These are phyloP conservation scores for Spergularia marina DNA, from an alignment of 148 eudicot genomes.

Conservation along the genomic window DNA sequence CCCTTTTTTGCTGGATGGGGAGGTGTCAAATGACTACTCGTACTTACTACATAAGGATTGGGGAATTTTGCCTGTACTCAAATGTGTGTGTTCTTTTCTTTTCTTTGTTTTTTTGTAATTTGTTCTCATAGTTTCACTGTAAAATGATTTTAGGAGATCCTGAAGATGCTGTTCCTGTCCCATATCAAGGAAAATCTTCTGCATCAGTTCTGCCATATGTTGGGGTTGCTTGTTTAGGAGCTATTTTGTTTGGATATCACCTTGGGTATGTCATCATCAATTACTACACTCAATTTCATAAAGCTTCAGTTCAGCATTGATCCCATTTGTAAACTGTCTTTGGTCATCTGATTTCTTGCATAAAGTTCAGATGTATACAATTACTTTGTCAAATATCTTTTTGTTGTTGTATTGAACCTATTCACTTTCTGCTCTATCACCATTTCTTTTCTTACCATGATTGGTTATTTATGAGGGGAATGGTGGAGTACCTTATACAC, in stretches of 20 bases:
- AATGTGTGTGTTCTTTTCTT: too few relatives aligned
- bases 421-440: background rate
- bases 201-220: constrained; percentile 86
- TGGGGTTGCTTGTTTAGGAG: constrained; percentile 97
- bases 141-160: constrained; percentile 48
- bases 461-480: background rate
- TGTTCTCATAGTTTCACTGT: constrained; percentile 20
- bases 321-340: background rate
- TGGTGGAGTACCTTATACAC: background rate
- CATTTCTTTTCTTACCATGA: background rate
- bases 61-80: too few relatives aligned
- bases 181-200: constrained; percentile 66
- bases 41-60: too few relatives aligned
- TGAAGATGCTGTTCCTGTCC: constrained; percentile 56
- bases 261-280: constrained; percentile 60
- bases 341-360: background rate
- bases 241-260: constrained; percentile 97
- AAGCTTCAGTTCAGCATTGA: constrained; percentile 1
- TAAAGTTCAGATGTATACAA: background rate
- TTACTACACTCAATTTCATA: background rate
- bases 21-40: too few relatives aligned
- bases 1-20: too few relatives aligned
- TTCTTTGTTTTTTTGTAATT: background rate
- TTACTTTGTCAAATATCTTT: background rate
- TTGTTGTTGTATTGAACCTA: background rate